A percentile compares a stretch with the other conserved stretches of the same genome.
These are phyloP conservation scores for Colletotrichum shisoi DNA, from an alignment of 2,329 filamentous ascomycete species.

Conservation along the genomic window DNA sequence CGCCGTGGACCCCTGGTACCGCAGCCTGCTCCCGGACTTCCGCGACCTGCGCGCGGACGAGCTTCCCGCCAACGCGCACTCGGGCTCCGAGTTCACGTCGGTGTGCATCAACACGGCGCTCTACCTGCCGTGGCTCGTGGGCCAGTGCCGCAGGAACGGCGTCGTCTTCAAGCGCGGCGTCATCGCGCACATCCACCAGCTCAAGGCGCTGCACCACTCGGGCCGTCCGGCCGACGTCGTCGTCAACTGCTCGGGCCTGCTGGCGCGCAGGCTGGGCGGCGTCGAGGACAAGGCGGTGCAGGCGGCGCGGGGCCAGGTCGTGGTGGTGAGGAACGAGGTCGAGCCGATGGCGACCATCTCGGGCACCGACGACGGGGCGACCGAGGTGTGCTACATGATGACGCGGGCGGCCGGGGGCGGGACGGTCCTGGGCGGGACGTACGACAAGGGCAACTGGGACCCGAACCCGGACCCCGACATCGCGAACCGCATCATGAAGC, in stretches of 20 bases:
- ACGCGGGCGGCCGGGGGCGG: constrained; percentile 80
- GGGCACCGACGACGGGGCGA: constrained; percentile 75
- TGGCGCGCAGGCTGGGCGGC: constrained; percentile 70
- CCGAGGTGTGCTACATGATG: constrained; percentile 84
- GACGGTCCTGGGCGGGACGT: constrained; percentile 85
- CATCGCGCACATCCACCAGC: constrained; percentile 68
- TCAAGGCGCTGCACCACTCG: constrained; percentile 64
- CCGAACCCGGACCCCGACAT: constrained; percentile 78
- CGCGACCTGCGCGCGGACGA: constrained; percentile 65
- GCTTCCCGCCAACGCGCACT: constrained; percentile 65
- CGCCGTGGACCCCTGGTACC: constrained; percentile 75
- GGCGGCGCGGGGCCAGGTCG: constrained; percentile 75
- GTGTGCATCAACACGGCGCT: constrained; percentile 79
- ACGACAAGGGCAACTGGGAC: constrained; percentile 82
- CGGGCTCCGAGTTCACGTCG: constrained; percentile 68
- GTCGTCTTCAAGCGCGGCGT: constrained; percentile 62
- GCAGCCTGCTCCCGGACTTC: constrained; percentile 74
- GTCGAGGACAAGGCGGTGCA: constrained; percentile 70
- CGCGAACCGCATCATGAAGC: constrained; percentile 84
- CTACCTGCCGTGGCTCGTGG: constrained; percentile 74
- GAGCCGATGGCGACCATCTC: constrained; percentile 74
- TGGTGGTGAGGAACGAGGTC: constrained; percentile 81
- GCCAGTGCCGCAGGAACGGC: constrained; percentile 70
- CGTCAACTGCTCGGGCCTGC: constrained; percentile 75
- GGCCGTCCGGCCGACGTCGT: constrained; percentile 67